A percentile compares a stretch with the other conserved stretches of the same genome.
Evolutionary conservation across 768 basidiomycete species (phyloP).

Genomic region (Gymnopilus junonius): DNA sequence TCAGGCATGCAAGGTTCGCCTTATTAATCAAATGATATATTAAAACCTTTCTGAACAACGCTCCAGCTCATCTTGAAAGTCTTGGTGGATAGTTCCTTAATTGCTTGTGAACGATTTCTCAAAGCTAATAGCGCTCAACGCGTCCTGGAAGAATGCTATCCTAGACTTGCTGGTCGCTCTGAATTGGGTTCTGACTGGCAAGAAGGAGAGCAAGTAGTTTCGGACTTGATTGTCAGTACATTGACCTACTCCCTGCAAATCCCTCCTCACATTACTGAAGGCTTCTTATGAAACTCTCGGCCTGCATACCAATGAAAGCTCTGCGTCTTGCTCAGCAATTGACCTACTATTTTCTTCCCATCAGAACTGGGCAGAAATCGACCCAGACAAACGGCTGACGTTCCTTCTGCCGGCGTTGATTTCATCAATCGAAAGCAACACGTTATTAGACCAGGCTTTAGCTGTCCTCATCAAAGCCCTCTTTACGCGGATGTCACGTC

Average conservation of each 20-base stretch:
- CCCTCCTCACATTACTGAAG: conserved; percentile 26
- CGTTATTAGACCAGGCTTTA: conserved; percentile 63
- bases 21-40: neutral
- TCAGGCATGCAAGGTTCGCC: conserved; percentile 33
- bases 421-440: conserved; percentile 55
- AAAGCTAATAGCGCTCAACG: conserved; percentile 50
- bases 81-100: conserved; percentile 21
- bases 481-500: conserved; percentile 21
- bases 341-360: conserved; percentile 46
- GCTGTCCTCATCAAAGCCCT: conserved; percentile 52
- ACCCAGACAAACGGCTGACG: conserved; percentile 26
- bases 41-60: neutral
- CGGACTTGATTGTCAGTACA: conserved; percentile 43
- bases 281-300: conserved; percentile 40
- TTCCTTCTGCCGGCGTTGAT: conserved; percentile 48
- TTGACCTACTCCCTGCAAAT: neutral
- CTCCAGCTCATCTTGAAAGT: conserved; percentile 22
- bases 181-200: conserved; percentile 39
- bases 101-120: conserved; percentile 39
- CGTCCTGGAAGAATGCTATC: conserved; percentile 47
- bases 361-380: conserved; percentile 15
- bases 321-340: conserved; percentile 29
- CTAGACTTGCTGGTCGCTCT: conserved; percentile 45
- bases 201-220: conserved; percentile 42
- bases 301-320: conserved; percentile 13